phyloP scores from a whole-genome alignment of 148 eudicot genomes.

The Spergularia bocconei region DNA sequence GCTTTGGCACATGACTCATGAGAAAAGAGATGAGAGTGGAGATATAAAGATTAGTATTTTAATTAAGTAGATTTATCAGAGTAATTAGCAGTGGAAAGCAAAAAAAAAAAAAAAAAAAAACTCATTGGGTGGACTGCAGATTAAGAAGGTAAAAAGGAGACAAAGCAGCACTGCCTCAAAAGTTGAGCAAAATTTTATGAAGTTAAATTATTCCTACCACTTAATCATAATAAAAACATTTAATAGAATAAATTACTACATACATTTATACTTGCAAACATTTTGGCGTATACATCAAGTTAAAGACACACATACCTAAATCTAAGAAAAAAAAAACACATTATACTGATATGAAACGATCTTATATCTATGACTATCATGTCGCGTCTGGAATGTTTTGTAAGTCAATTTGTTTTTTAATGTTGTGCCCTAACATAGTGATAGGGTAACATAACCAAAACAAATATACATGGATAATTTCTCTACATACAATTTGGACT shows the following conservation, averaged over 20 bases:
- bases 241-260: background rate
- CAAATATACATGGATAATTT: no score
- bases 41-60: background rate
- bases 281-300: slow-evolving; percentile 26
- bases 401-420: no score
- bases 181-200: slow-evolving; percentile 24
- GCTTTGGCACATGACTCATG: slow-evolving; percentile 26
- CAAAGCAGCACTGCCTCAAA: slow-evolving; percentile 33
- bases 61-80: background rate
- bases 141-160: slow-evolving; percentile 5
- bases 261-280: background rate
- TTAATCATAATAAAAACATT: background rate
- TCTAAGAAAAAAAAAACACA: no score
- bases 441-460: no score
- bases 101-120: background rate
- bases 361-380: no score
- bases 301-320: slow-evolving; percentile 18
- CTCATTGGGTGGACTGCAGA: slow-evolving; percentile 9
- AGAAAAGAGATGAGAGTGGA: background rate
- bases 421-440: no score
- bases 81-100: background rate
- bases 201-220: slow-evolving; percentile 9
- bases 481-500: no score
- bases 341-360: no score
- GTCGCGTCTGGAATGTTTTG: no score